Evolutionary conservation across 345 rosid species (phyloP), one percentile per base, ranked within the genome.

Genomic region (Salix brachista): DNA sequence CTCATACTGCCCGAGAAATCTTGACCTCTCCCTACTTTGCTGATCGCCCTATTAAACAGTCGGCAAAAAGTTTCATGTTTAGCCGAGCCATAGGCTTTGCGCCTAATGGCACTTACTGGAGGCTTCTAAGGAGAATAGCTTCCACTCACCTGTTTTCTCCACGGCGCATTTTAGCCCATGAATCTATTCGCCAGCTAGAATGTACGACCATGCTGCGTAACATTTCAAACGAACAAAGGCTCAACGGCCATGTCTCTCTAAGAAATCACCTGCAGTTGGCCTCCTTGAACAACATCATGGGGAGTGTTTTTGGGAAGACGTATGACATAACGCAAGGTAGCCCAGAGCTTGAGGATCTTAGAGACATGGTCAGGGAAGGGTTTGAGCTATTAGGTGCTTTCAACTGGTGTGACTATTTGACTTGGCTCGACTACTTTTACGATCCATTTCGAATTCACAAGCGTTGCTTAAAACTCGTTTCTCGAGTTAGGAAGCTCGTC

Each of bases 51-150:
- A 71, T 94, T 76, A 94, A 92, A 82, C 91, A 81, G 80, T 92
- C 98, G 4, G 98, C 95, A 48, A 82, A 85, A 54, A 84, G 89
- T 64, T 89, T 94, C 67, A 89, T 94, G 97, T 94, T 94, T 81
- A 77, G 86, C 76, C 88, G 95, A 36, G 98, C 98, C 77, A 94
- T 94, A 34, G 98, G 98, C 39, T 94, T 94, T 48, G 97, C 98
- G 3, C 97, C 97, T 4, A 89, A 86, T 74, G 98, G 98, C 1
- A 72, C 88, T 4, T 90, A 94, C 84, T 94, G 98, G 98, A 87
- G 98, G 23, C 87, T 89, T 7, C 66, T 94, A 26, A 80, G 97
- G 71, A 86, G 84, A 25, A 89, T 94, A 30, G 95, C 98, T 4
- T 77, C 97, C 16, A 75, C 95, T n/a, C 97, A 91, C 65, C 86